Base-by-base conservation (phyloP, 2,329 filamentous ascomycete species). In the Epichloe sylvatica region DNA sequence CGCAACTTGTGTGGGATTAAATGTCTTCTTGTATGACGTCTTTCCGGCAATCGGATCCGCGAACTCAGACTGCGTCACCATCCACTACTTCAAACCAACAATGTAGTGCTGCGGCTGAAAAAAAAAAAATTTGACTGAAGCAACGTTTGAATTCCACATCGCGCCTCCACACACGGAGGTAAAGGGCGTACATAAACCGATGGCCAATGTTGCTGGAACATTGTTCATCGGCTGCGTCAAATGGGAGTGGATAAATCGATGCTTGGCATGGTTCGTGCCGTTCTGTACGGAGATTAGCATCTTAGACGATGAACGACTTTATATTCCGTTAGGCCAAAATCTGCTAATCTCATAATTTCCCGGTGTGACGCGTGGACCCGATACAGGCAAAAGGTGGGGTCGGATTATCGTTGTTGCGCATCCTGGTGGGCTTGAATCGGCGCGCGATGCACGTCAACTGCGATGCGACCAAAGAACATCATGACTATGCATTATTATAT, bases 241-340 rank as follows among this genome's bases (percentile, higher is more conserved):
- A 30, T 30, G 8, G 8, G 9, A 30, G 19, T 17, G 39, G 39
- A 21, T 4, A 7, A 4, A 17, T 41, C 39, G n/a, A 17, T 17
- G 19, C 39, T 41, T 41, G 39, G 39, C 39, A 41, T 17, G 39
- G 19, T 41, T 41, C 39, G 17, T 17, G n/a, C 39, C 39, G 17
- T 23, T 51, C 59, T 73, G 23, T 25, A 25, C 23, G 23, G 23
- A 25, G 23, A 7, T 25, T 25, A 7, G 23, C 23, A 25, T 25
- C 23, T 25, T 25, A 25, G 23, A 25, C 23, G 25, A 25, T 25
- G 25, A 25, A 25, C 25, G 25, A 25, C 25, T 25, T 25, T 25
- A 25, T 25, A 2, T 25, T 25, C 7, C 25, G 25, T 25, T 25
- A 25, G 25, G 25, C 25, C 25, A 25, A 25, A 25, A 25, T 8